Evolutionary conservation across 306 rosid genomes (phyloP).

Genomic region (Prinsepia uniflora): DNA sequence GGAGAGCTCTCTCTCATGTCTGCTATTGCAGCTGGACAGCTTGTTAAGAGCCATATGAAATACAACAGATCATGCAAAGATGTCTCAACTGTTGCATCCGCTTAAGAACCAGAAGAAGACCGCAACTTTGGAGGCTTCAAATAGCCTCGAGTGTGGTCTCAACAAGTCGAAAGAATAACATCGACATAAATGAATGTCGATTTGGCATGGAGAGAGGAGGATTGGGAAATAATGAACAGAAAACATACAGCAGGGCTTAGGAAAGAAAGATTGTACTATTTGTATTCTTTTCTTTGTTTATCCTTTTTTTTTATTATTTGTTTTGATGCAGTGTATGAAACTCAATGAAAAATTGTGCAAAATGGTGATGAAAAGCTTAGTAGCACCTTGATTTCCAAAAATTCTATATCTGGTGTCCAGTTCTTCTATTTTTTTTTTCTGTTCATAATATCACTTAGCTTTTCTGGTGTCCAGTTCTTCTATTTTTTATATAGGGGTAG

Average conservation of each 20-base stretch:
- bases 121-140: neutral
- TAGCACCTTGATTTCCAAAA: neutral
- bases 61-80: slow-evolving; percentile 84
- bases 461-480: too few species aligned
- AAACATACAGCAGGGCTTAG: slow-evolving; percentile 7
- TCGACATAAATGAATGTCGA: neutral
- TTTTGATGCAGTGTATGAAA: slow-evolving; percentile 20
- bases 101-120: slow-evolving; percentile 20
- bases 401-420: neutral
- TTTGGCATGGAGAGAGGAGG: slow-evolving; percentile 6
- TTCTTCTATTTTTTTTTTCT: neutral
- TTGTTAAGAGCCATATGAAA: slow-evolving; percentile 87
- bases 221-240: slow-evolving; percentile 16
- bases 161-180: slow-evolving; percentile 4
- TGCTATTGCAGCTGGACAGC: slow-evolving; percentile 88
- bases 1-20: slow-evolving; percentile 95
- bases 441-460: neutral
- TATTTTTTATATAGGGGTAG: too few species aligned
- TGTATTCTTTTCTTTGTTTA: slow-evolving; percentile 19
- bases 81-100: slow-evolving; percentile 36
- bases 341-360: slow-evolving; percentile 19
- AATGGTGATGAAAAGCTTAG: slow-evolving; percentile 12
- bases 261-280: slow-evolving; percentile 15
- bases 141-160: neutral
- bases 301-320: neutral